A percentile compares a stretch with the other conserved stretches of the same genome.
These are phyloP conservation scores for Pleurozium schreberi DNA, from an alignment of 225 moss, liverwort and hornwort species.

Conservation along the genomic window DNA sequence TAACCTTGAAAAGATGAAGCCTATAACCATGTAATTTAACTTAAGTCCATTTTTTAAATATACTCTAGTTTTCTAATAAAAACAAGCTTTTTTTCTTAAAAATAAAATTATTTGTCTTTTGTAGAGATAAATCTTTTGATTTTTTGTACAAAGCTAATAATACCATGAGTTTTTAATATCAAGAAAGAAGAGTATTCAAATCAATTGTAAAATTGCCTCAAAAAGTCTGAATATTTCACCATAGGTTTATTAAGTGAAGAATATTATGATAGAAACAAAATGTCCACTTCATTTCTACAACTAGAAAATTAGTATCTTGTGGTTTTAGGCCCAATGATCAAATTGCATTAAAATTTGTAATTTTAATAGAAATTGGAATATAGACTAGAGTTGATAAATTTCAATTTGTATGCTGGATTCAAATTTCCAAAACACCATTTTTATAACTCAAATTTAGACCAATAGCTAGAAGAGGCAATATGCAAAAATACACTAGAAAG, in stretches of 20 bases:
- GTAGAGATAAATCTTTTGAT: background rate
- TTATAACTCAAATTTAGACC: background rate
- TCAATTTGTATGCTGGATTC: background rate
- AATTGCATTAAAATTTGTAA: background rate
- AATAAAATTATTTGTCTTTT: background rate
- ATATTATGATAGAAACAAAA: background rate
- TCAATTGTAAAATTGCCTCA: background rate
- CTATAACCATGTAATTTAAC: background rate
- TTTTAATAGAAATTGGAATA: background rate
- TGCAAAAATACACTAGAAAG: background rate
- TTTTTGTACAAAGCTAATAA: background rate
- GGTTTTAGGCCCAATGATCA: accelerated
- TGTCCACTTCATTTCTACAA: accelerated
- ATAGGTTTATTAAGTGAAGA: too few species aligned
- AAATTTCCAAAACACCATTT: accelerated
- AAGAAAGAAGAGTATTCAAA: background rate
- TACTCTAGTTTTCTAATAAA: background rate
- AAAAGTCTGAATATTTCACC: accelerated
- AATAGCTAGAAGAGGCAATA: background rate
- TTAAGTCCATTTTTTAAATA: background rate
- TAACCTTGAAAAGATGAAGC: background rate
- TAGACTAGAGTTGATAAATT: too few species aligned
- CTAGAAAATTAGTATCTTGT: accelerated
- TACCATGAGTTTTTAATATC: background rate
- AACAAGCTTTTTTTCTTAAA: background rate